Conservation (phyloP, 2,329 filamentous ascomycete genomes). For the Penicillium sp. region DNA sequence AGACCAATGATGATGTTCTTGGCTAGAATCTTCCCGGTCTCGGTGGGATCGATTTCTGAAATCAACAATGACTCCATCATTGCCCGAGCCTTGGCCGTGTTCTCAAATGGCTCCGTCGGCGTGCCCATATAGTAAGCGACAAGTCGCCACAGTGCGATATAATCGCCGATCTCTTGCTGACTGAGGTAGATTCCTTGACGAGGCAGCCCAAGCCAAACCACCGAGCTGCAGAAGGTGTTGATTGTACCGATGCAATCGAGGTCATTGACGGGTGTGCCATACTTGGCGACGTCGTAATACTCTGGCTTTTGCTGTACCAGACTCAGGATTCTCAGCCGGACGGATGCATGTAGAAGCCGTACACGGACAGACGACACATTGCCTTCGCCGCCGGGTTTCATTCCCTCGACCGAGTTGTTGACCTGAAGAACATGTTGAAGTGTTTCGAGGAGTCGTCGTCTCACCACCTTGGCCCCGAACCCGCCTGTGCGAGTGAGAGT, state of each 20-base stretch:
- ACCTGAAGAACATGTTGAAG: constrained; percentile 75
- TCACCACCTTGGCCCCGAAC: constrained; percentile 68
- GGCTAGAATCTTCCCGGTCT: constrained; percentile 65
- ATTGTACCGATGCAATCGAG: constrained; percentile 75
- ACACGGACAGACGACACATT: constrained; percentile 68
- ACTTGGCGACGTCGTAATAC: constrained; percentile 63
- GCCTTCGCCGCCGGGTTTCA: constrained; percentile 69
- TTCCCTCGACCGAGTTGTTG: constrained; percentile 63
- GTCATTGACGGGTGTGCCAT: constrained; percentile 72
- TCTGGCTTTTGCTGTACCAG: constrained; percentile 58
- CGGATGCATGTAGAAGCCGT: constrained; percentile 68
- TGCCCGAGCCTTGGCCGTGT: constrained; percentile 56
- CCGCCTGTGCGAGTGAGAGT: constrained; percentile 73
- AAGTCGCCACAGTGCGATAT: constrained; percentile 75
- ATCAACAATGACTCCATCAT: constrained; percentile 69
- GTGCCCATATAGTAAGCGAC: constrained; percentile 72
- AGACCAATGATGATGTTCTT: constrained; percentile 74
- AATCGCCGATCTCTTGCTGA: constrained; percentile 65
- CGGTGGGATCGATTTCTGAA: constrained; percentile 67
- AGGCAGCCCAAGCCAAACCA: constrained; percentile 70
- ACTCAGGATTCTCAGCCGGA: constrained; percentile 65
- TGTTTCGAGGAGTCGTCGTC: constrained; percentile 69
- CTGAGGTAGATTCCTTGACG: constrained; percentile 70
- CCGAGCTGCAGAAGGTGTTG: constrained; percentile 65
- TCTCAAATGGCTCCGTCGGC: constrained; percentile 63